Evolutionary conservation across 2,329 filamentous ascomycete genomes (phyloP).

Genomic region (Sporothrix sp.): DNA sequence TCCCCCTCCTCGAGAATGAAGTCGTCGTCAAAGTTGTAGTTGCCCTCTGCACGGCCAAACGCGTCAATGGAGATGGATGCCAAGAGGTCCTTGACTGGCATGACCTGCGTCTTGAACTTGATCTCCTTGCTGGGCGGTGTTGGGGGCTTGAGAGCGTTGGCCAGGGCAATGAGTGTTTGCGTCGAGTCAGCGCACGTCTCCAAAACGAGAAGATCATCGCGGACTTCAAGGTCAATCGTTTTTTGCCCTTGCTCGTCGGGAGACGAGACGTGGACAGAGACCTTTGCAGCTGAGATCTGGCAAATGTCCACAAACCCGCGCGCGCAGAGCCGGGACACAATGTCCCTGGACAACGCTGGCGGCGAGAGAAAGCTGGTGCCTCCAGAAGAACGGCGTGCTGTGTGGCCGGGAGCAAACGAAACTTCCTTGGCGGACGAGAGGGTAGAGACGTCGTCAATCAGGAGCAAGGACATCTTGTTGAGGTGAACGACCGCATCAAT

Average conservation of each 20-base stretch:
- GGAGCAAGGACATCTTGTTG: conserved; percentile 69
- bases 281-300: conserved; percentile 73
- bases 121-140: conserved; percentile 70
- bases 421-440: conserved; percentile 28
- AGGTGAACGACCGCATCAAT: conserved; percentile 58
- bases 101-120: conserved; percentile 78
- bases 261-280: conserved; percentile 50
- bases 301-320: conserved; percentile 79
- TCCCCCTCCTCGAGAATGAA: conserved; percentile 47
- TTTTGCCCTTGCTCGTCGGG: conserved; percentile 46
- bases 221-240: conserved; percentile 68
- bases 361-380: conserved; percentile 16
- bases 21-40: conserved; percentile 54
- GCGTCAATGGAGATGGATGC: conserved; percentile 84
- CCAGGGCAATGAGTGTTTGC: conserved; percentile 72
- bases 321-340: conserved; percentile 48
- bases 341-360: conserved; percentile 33
- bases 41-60: conserved; percentile 53
- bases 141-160: conserved; percentile 74
- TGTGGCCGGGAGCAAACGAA: conserved; percentile 27
- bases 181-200: conserved; percentile 97
- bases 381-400: conserved; percentile 9
- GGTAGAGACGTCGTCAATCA: conserved; percentile 64
- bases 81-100: conserved; percentile 79
- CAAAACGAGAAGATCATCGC: conserved; percentile 76